Evolutionary conservation across 768 basidiomycete species (phyloP), one percentile per base, ranked within the genome.

Genomic region (Symmetrospora coprosmae): DNA sequence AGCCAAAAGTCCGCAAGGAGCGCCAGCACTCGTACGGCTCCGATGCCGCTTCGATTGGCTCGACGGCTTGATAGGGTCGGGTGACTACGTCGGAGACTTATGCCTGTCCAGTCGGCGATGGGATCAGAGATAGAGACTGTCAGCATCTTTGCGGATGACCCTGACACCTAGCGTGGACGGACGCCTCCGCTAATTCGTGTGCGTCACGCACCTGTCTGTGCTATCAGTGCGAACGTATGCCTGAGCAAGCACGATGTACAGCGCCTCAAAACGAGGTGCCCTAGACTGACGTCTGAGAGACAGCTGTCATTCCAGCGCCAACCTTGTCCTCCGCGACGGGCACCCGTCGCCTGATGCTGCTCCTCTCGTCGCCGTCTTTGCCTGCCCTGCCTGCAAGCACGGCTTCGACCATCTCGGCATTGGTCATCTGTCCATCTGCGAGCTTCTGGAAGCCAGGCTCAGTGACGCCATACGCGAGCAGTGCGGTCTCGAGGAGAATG

Each of bases 401-500:
- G 17, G 55, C 55, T 40, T 58, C 17, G 13, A 58, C 43, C 55
- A 58, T 58, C 31, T 58, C 55, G n/a, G 8, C 43, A 17, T 27
- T 43, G 30, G 21, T 58, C 4, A 45, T 21, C n/a, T 58, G 40
- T 45, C 34, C 55, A 6, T 33, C 25, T 11, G 55, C 55, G n/a
- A 25, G 25, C 27, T 31, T 25, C 25, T 58, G 28, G 30, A 45
- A 58, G 2, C 40, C 9, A 13, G 55, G 55, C 30, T 8, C 23
- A 11, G 25, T 19, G 17, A 58, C 23, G 31, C 27, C 21, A 25
- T 45, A 58, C 6, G 55, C 55, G 9, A 23, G 43, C 41, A 58
- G 28, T 3, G 55, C 55, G 23, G 37, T 35, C 40, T 5, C 55
- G 5, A 58, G 27, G n/a, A 63, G n/a, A 13, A 68, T 66, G 40